A percentile compares a stretch with the other conserved stretches of the same genome.
phyloP scores from a whole-genome alignment of 495 filamentous ascomycete species.

The Podospora tetraspora region DNA sequence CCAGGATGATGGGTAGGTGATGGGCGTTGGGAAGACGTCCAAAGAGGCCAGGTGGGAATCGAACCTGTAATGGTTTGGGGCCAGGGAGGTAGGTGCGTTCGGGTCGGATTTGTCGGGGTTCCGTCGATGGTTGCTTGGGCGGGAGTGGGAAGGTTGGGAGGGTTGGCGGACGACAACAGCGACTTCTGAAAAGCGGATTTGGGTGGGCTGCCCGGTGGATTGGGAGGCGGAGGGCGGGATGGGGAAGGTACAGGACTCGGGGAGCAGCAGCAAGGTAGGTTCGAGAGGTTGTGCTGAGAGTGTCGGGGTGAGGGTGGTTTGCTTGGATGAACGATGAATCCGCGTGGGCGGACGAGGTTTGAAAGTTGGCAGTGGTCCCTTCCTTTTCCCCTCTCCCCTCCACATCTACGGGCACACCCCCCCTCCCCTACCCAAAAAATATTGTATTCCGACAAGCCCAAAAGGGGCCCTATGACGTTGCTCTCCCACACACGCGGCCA shows the following conservation, averaged over 20 bases:
- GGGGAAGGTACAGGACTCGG: no score
- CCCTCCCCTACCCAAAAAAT: neutral
- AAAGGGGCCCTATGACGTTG: constrained; percentile 32
- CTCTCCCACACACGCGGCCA: constrained; percentile 10
- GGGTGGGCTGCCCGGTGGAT: neutral
- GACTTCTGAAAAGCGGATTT: neutral
- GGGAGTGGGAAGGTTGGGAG: neutral
- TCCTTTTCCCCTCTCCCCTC: constrained; percentile 1
- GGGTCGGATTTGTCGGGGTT: neutral
- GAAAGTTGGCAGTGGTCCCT: constrained; percentile 26
- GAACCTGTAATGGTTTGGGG: neutral
- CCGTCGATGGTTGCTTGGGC: neutral
- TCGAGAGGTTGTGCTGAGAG: neutral
- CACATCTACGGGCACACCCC: neutral
- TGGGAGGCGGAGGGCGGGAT: neutral
- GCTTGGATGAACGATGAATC: constrained; percentile 4
- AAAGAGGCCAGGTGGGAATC: neutral
- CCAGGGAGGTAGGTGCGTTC: neutral
- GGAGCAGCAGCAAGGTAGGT: neutral
- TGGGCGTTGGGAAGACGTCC: no score
- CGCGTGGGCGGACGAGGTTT: constrained; percentile 9
- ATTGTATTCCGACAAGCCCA: constrained; percentile 1
- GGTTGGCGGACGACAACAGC: neutral
- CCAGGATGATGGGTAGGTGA: no score
- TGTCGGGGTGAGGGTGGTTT: no score